phyloP scores from a whole-genome alignment of 768 basidiomycete species.

The Leccinum truebloodii region DNA sequence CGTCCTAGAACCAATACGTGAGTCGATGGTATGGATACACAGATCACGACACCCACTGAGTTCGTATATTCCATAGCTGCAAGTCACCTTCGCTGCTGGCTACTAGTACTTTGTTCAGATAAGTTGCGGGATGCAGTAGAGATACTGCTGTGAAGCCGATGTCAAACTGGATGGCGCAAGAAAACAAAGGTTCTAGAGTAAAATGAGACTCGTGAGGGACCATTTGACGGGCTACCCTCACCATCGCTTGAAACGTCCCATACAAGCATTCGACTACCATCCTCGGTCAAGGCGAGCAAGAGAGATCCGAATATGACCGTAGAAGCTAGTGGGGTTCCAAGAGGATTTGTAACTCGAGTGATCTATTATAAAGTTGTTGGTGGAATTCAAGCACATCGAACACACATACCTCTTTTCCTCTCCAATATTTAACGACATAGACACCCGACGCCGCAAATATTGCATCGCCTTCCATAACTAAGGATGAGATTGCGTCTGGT shows the following conservation, averaged over 20 bases:
- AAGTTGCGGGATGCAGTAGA: constrained; percentile 92
- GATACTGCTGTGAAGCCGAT: constrained; percentile 81
- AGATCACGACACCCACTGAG: constrained; percentile 53
- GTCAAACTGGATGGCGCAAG: constrained; percentile 76
- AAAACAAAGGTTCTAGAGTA: constrained; percentile 19
- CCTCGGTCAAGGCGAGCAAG: constrained; percentile 76
- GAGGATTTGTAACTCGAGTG: constrained; percentile 59
- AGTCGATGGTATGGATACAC: background rate
- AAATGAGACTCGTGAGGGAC: constrained; percentile 13
- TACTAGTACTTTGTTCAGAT: constrained; percentile 92
- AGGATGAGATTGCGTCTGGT: constrained; percentile 65
- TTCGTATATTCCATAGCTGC: constrained; percentile 93
- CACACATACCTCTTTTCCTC: constrained; percentile 78
- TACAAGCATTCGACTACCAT: constrained; percentile 71
- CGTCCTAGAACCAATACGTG: constrained; percentile 45
- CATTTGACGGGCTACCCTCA: constrained; percentile 30
- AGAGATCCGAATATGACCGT: constrained; percentile 81
- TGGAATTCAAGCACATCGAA: background rate
- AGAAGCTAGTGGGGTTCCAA: constrained; percentile 58
- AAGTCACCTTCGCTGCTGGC: constrained; percentile 78
- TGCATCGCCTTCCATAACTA: constrained; percentile 83
- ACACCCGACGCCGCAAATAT: constrained; percentile 80
- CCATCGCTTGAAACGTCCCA: constrained; percentile 74
- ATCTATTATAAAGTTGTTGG: constrained; percentile 38
- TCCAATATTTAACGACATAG: constrained; percentile 71